phyloP scores from a whole-genome alignment of 1,139 yeast species.

The Hyphopichia wangnamkhiaoensis region DNA sequence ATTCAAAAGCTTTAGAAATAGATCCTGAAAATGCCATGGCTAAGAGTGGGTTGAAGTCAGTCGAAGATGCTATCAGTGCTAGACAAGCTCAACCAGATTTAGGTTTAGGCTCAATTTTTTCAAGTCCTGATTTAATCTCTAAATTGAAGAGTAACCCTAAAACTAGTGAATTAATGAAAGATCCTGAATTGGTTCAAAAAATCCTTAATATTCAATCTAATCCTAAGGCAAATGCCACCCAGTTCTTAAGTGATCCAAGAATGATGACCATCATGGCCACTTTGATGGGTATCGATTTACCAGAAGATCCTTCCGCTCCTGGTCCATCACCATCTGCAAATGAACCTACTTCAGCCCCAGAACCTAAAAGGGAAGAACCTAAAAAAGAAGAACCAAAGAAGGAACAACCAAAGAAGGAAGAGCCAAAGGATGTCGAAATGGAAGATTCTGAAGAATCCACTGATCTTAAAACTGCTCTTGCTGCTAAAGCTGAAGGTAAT shows the following conservation, averaged over 20 bases:
- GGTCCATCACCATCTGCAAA: slow-evolving; percentile 12
- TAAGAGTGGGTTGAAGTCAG: slow-evolving; percentile 73
- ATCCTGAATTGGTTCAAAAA: slow-evolving; percentile 79
- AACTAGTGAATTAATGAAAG: slow-evolving; percentile 83
- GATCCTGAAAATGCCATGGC: slow-evolving; percentile 89
- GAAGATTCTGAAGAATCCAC: slow-evolving; percentile 28
- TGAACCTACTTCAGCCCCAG: slow-evolving; percentile 9
- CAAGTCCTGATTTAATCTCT: slow-evolving; percentile 75
- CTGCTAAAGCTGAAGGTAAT: slow-evolving; percentile 84
- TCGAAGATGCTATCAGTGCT: slow-evolving; percentile 55
- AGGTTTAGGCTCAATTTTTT: slow-evolving; percentile 76
- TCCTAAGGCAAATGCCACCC: slow-evolving; percentile 71
- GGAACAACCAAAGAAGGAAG: slow-evolving; percentile 19
- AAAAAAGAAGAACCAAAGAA: slow-evolving; percentile 30
- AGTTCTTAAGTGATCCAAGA: slow-evolving; percentile 75
- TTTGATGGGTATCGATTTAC: slow-evolving; percentile 76
- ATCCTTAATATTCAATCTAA: slow-evolving; percentile 64
- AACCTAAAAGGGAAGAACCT: slow-evolving; percentile 22
- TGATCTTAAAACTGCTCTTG: slow-evolving; percentile 51
- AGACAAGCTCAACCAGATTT: slow-evolving; percentile 58
- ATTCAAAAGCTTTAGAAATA: slow-evolving; percentile 78
- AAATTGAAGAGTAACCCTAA: slow-evolving; percentile 83
- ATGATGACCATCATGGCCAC: slow-evolving; percentile 88
- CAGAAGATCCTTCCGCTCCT: slow-evolving; percentile 43
- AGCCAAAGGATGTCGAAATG: slow-evolving; percentile 34